phyloP scores from a whole-genome alignment of 2,329 filamentous ascomycete genomes.

The Nemania sp. region DNA sequence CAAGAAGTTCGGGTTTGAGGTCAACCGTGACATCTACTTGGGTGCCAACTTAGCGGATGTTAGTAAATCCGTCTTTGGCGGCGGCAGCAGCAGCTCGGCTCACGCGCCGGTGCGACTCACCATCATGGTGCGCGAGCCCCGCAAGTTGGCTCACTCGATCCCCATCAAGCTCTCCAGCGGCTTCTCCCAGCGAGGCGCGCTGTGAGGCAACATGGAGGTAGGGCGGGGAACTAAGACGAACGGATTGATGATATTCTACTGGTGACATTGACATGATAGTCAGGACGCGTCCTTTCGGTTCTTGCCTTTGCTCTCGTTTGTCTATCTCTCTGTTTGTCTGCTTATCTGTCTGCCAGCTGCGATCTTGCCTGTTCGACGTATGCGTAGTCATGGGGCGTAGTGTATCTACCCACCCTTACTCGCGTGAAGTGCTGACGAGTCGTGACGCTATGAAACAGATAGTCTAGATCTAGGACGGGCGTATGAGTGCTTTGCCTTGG shows the following conservation, averaged over 20 bases:
- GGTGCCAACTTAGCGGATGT: slow-evolving; percentile 39
- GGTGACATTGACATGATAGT: slow-evolving; percentile 31
- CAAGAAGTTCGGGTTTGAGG: slow-evolving; percentile 78
- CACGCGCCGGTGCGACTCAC: slow-evolving; percentile 72
- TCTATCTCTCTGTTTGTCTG: neutral
- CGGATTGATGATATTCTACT: neutral
- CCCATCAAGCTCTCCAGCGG: slow-evolving; percentile 52
- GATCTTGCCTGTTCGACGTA: slow-evolving; percentile 19
- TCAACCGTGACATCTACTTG: slow-evolving; percentile 72
- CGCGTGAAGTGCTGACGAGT: slow-evolving; percentile 26
- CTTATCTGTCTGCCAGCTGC: neutral
- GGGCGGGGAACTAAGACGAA: neutral
- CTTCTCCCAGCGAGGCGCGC: slow-evolving; percentile 41
- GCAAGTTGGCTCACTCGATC: slow-evolving; percentile 52
- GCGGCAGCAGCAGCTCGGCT: slow-evolving; percentile 18
- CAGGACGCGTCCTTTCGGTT: slow-evolving; percentile 25
- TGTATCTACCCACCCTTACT: neutral
- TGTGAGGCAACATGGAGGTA: slow-evolving; percentile 21
- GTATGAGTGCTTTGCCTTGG: slow-evolving; percentile 7
- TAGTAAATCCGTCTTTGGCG: slow-evolving; percentile 18
- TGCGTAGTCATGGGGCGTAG: slow-evolving; percentile 9
- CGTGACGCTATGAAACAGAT: slow-evolving; percentile 15
- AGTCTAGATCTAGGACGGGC: slow-evolving; percentile 4
- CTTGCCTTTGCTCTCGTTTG: slow-evolving; percentile 18
- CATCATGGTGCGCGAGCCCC: slow-evolving; percentile 85